phyloP scores from a whole-genome alignment of 2,329 filamentous ascomycete species.

The Aspergillus calidoustus region DNA sequence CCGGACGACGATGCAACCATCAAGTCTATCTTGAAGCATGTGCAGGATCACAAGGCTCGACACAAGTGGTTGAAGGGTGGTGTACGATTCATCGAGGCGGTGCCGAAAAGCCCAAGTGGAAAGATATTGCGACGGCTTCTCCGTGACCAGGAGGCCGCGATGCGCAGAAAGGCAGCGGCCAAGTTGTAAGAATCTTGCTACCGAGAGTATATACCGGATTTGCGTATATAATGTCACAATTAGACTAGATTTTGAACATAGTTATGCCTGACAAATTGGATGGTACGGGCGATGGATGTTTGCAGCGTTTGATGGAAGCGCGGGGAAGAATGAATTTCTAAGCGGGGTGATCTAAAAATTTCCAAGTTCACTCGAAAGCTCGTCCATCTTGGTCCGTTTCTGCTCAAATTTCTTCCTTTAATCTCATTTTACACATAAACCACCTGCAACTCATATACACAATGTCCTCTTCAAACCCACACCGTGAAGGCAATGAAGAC shows the following conservation, averaged over 20 bases:
- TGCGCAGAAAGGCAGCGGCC: constrained; percentile 64
- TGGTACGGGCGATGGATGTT: constrained; percentile 19
- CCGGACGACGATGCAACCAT: constrained; percentile 57
- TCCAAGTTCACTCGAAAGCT: constrained; percentile 1
- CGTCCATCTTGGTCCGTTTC: background rate
- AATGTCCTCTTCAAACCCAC: constrained; percentile 42
- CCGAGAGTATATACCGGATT: background rate
- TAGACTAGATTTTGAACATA: constrained; percentile 15
- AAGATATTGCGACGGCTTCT: constrained; percentile 68
- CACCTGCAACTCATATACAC: constrained; percentile 8
- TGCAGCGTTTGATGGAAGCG: constrained; percentile 31
- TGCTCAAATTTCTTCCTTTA: background rate
- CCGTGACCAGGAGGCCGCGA: constrained; percentile 74
- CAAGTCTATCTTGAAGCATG: constrained; percentile 60
- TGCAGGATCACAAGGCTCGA: constrained; percentile 64
- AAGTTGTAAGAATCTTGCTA: constrained; percentile 59
- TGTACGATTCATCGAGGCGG: constrained; percentile 59
- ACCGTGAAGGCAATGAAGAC: constrained; percentile 64
- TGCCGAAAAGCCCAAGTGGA: constrained; percentile 66
- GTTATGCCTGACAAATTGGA: background rate
- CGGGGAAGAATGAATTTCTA: constrained; percentile 36
- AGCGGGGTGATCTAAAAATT: constrained; percentile 25
- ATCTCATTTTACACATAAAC: background rate
- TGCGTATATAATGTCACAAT: constrained; percentile 5
- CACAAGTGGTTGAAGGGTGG: constrained; percentile 68